These are phyloP conservation scores for Mrakia blollopis DNA, from an alignment of 768 basidiomycete genomes.

Conservation along the genomic window DNA sequence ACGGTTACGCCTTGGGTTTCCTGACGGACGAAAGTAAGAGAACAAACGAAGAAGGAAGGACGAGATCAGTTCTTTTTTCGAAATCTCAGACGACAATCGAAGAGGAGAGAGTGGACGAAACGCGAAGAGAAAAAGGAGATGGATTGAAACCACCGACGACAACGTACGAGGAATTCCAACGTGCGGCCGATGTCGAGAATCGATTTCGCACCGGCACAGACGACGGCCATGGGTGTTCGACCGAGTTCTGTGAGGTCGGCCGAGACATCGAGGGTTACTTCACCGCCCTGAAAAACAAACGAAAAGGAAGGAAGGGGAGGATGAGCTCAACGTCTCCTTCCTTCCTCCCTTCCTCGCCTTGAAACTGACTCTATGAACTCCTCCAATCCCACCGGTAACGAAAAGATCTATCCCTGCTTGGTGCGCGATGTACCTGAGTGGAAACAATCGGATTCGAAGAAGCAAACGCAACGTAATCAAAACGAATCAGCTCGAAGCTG, in stretches of 20 bases:
- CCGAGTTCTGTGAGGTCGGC: constrained; percentile 87
- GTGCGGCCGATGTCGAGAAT: constrained; percentile 83
- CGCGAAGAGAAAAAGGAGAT: background rate
- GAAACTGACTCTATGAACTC: background rate
- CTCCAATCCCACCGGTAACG: constrained; percentile 78
- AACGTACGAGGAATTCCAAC: constrained; percentile 47
- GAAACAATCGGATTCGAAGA: too few relatives aligned
- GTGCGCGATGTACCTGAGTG: constrained; percentile 45
- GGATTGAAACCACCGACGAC: background rate
- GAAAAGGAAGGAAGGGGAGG: background rate
- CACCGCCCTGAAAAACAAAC: constrained; percentile 66
- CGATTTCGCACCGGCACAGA: constrained; percentile 90
- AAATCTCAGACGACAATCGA: too few relatives aligned
- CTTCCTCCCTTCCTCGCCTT: too few relatives aligned
- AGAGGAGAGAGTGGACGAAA: background rate
- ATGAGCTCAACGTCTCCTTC: too few relatives aligned
- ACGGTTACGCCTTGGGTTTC: constrained; percentile 95
- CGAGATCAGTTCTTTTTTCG: constrained; percentile 35
- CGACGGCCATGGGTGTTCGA: constrained; percentile 72
- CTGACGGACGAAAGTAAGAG: constrained; percentile 48
- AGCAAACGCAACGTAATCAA: background rate
- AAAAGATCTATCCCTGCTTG: constrained; percentile 78
- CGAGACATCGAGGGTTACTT: constrained; percentile 85
- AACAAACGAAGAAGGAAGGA: background rate
- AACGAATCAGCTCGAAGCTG: background rate